Evolutionary conservation across 768 basidiomycete species (phyloP).

Genomic region (Tulasnella sp.): DNA sequence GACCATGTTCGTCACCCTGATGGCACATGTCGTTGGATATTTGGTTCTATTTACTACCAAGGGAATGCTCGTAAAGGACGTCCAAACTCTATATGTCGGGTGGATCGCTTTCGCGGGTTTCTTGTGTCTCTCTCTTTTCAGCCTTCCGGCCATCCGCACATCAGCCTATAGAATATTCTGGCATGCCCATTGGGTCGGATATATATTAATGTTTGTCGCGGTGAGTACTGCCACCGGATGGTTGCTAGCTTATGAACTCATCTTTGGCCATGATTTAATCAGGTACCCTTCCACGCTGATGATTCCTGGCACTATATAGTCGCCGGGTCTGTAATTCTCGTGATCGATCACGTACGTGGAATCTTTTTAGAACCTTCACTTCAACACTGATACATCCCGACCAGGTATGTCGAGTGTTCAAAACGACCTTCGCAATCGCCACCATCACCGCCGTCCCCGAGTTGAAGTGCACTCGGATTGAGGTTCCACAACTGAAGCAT

Average conservation of each 20-base stretch:
- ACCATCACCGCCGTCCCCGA: conserved; percentile 50
- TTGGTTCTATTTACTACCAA: conserved; percentile 31
- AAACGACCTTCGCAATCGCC: conserved; percentile 52
- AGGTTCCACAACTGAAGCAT: conserved; percentile 4
- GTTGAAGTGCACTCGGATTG: conserved; percentile 37
- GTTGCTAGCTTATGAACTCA: conserved; percentile 24
- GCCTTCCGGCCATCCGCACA: conserved; percentile 44
- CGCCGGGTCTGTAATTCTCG: conserved; percentile 40
- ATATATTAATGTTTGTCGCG: conserved; percentile 44
- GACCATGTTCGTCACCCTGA: conserved; percentile 44
- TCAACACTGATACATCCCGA: not conserved
- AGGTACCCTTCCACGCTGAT: conserved; percentile 36
- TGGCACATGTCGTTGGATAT: conserved; percentile 49
- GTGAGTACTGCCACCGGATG: conserved; percentile 45
- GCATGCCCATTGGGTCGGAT: conserved; percentile 46
- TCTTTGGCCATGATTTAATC: not conserved
- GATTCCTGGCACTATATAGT: conserved; percentile 45
- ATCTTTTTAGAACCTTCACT: not conserved
- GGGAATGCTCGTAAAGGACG: conserved; percentile 33
- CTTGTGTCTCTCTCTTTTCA: conserved; percentile 54
- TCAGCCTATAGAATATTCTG: conserved; percentile 58
- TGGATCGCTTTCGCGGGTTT: conserved; percentile 40
- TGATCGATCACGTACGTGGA: conserved; percentile 35
- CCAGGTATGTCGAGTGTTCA: conserved; percentile 36
- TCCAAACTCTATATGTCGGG: conserved; percentile 25